phyloP scores from a whole-genome alignment of 441 rosid genomes.

The Brassica hybrid region DNA sequence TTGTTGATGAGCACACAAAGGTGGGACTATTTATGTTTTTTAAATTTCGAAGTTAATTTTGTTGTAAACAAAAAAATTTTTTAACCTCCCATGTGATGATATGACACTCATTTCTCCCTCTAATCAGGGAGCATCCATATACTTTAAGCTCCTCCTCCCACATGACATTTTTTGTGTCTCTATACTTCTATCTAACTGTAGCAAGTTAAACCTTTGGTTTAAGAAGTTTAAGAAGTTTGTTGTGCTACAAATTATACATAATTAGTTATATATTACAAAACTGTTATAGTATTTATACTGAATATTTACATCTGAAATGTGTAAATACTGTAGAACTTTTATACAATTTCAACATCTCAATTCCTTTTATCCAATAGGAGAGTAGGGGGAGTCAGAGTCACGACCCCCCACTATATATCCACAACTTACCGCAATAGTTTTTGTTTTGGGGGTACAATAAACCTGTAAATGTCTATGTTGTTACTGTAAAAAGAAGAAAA shows the following conservation, averaged over 20 bases:
- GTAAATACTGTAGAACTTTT: neutral
- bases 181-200: neutral
- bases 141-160: slow-evolving; percentile 33
- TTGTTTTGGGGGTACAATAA: neutral
- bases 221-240: slow-evolving; percentile 10
- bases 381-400: neutral
- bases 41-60: slow-evolving; percentile 16
- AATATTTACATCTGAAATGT: neutral
- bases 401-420: neutral
- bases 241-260: neutral
- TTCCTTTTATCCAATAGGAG: neutral
- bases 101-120: slow-evolving; percentile 49
- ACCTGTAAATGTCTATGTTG: neutral
- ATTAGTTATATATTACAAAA: neutral
- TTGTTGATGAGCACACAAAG: slow-evolving; percentile 54
- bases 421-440: neutral
- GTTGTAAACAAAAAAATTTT: slow-evolving; percentile 30
- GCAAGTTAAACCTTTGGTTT: neutral
- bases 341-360: neutral
- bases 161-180: slow-evolving; percentile 19
- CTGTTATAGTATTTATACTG: neutral
- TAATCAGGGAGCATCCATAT: slow-evolving; percentile 40
- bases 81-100: slow-evolving; percentile 75
- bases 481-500: neutral
- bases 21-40: slow-evolving; percentile 63